Percentiles rank a stretch among this genome's conserved stretches.
Evolutionary conservation across 192 early-diverging fungal genomes (phyloP).

Genomic region (Backusella australiensis): DNA sequence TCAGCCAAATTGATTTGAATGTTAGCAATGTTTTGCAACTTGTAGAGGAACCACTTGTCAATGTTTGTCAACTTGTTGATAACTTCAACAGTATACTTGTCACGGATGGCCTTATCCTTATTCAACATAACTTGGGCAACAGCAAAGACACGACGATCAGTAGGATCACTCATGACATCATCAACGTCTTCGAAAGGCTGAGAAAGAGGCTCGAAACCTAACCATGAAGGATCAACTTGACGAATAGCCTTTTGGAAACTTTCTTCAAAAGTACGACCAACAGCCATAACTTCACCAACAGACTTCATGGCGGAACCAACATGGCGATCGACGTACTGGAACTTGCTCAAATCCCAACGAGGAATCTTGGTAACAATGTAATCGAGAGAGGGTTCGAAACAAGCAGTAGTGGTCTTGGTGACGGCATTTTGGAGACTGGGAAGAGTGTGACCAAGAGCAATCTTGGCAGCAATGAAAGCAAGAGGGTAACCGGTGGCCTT

Average conservation of each 20-base stretch:
- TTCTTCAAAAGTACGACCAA: conserved; percentile 97
- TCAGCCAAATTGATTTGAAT: conserved; percentile 50
- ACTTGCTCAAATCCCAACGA: conserved; percentile 96
- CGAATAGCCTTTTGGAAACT: conserved; percentile 95
- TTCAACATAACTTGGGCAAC: conserved; percentile 79
- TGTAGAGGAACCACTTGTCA: conserved; percentile 90
- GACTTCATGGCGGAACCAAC: conserved; percentile 92
- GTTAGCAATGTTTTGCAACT: conserved; percentile 79
- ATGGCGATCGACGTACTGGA: conserved; percentile 83
- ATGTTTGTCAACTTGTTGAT: conserved; percentile 84
- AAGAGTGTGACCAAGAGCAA: conserved; percentile 87
- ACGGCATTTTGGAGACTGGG: conserved; percentile 87
- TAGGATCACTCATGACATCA: conserved; percentile 62
- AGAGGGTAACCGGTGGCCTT: conserved; percentile 98
- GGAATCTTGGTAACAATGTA: conserved; percentile 97
- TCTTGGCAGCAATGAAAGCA: conserved; percentile 97
- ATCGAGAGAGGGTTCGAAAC: conserved; percentile 96
- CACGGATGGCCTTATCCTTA: conserved; percentile 34
- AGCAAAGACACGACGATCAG: conserved; percentile 82
- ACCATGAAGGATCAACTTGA: conserved; percentile 89
- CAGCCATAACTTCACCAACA: conserved; percentile 99
- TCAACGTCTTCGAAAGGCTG: conserved; percentile 53
- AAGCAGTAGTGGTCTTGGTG: conserved; percentile 91
- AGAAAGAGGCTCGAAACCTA: conserved; percentile 63
- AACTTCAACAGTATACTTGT: conserved; percentile 75